Evolutionary conservation across 2,329 filamentous ascomycete genomes (phyloP), one percentile per base, ranked within the genome.

Genomic region (Colletotrichum ledebouriae): DNA sequence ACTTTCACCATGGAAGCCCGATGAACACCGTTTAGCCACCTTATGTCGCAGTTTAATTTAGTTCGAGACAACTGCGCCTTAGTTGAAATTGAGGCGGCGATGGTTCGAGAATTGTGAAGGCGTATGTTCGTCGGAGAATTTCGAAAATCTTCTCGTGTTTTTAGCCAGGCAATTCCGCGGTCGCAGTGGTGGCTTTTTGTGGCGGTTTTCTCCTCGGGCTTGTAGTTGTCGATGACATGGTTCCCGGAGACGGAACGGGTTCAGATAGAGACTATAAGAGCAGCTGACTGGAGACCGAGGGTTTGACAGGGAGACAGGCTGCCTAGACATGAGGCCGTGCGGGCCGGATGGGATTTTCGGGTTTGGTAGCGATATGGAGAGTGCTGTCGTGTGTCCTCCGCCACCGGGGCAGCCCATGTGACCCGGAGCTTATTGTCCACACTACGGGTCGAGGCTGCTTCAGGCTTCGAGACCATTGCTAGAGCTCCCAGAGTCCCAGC

Each of bases 151-250:
- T 7, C 20, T 33, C 6, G 4, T 6, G 11, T 11, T 47, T 10
- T 44, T 37, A 50, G 9, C n/a, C 9, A 17, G 4, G 29, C 22
- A 20, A 25, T 13, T 29, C 29, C 29, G 41, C 41, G 39, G 37
- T 11, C n/a, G 4, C 34, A 13, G 20, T 20, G 29, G 25, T 41
- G 13, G 25, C 49, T 37, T 65, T 53, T 20, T 12, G 13, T 4
- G 33, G 12, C 7, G 12, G 34, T 49, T 34, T 52, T 53, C 12
- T 52, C 25, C 5, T 52, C 25, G 25, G 33, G 25, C 17, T 39
- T 37, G 15, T n/a, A 25, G n/a, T 13, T 47, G 62, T 55, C 47
- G 47, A 66, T 56, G 58, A 66, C 58, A 58, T 50, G 25, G 22
- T 62, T 56, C 25, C 20, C 56, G 44, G 22, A 39, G 20, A 25